Evolutionary conservation across 2,329 filamentous ascomycete genomes (phyloP).

Genomic region (Penicillium sp.): DNA sequence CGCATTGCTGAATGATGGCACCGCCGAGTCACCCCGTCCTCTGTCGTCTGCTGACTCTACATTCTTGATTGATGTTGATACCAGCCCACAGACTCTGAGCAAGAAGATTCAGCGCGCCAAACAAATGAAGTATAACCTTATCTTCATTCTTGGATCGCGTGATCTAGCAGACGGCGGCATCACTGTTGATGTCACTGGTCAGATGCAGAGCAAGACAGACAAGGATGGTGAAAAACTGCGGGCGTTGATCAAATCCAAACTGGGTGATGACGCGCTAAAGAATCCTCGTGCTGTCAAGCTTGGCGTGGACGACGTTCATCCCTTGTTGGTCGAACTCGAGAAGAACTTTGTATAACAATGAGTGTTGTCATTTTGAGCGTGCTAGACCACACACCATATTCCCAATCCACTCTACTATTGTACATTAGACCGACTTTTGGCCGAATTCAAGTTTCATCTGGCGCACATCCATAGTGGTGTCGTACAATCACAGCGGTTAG

Average conservation of each 20-base stretch:
- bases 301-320: slow-evolving; percentile 38
- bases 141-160: slow-evolving; percentile 69
- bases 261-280: slow-evolving; percentile 30
- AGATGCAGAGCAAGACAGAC: slow-evolving; percentile 44
- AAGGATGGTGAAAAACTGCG: slow-evolving; percentile 28
- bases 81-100: slow-evolving; percentile 59
- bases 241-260: slow-evolving; percentile 23
- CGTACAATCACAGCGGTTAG: slow-evolving; percentile 2
- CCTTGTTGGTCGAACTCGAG: slow-evolving; percentile 39
- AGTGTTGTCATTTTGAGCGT: slow-evolving; percentile 6
- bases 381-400: slow-evolving; percentile 12
- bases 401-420: slow-evolving; percentile 1
- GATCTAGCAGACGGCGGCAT: slow-evolving; percentile 62
- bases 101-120: slow-evolving; percentile 74
- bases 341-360: slow-evolving; percentile 27
- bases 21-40: slow-evolving; percentile 32
- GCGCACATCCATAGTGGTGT: not conserved
- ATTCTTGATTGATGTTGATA: slow-evolving; percentile 69
- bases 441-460: not conserved
- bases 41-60: slow-evolving; percentile 57
- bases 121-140: slow-evolving; percentile 67
- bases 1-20: slow-evolving; percentile 25
- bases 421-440: slow-evolving; percentile 4
- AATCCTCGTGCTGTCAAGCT: slow-evolving; percentile 40
- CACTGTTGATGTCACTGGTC: slow-evolving; percentile 42